Evolutionary conservation across 2,329 filamentous ascomycete genomes (phyloP), one percentile per base, ranked within the genome.

Genomic region (Curvularia hawaiiensis): DNA sequence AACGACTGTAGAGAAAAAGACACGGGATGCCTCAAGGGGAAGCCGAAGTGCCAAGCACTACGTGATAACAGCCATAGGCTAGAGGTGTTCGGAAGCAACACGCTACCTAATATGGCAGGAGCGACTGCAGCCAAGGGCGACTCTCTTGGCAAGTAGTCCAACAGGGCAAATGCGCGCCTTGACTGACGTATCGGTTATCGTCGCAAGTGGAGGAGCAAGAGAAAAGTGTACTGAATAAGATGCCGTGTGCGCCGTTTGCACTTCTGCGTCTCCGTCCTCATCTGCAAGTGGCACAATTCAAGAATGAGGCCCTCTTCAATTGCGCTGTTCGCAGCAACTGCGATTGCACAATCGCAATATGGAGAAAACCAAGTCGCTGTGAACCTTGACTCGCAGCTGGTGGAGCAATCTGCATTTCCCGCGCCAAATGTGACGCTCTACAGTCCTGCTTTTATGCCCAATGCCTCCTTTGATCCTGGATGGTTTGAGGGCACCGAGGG

Each of bases 361-460:
- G 73, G 74, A 46, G 61, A 73, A 30, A 75, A 76, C 44, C 67
- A 70, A 54, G 67, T 69, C 26, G 39, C 47, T 5, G 60, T 71
- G 4, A 62, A 62, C 11, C 57, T 63, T n/a, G 72, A 76, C 56
- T 64, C 68, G 59, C 62, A 71, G 28, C 53, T 72, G 14, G 63
- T 72, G n/a, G 71, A 76, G 53, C 71, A 70, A n/a, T 63, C 52
- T 10, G 70, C 70, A 3, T 77, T 77, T 30, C 72, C 69, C 12
- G 65, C 64, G 48, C 73, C 72, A 3, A 70, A 72, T 53, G 63
- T 65, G 3, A 69, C 68, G 12, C 60, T 75, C 8, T 56, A 66
- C 35, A 72, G 71, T 35, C 74, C 74, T 44, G 73, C 72, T 0
- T 75, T 76, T 22, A 43, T 65, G 20, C 43, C 66, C 4, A 68